Evolutionary conservation across 2,329 filamentous ascomycete genomes (phyloP), one percentile per base, ranked within the genome.

Genomic region (Leptographium wingfieldii): DNA sequence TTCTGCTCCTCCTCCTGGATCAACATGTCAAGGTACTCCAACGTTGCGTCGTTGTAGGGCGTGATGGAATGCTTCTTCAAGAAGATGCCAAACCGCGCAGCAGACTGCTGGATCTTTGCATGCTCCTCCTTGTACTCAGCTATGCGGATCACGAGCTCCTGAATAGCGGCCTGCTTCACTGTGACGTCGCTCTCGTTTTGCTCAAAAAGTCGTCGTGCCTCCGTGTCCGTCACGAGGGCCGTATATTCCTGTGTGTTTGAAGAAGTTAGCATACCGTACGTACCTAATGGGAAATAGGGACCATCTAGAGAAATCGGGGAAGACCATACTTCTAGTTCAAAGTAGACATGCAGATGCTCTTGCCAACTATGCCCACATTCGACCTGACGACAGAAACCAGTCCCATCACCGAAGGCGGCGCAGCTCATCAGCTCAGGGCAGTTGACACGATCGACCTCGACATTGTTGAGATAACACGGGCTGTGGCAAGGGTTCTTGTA

Each of bases 31-130:
- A 76, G 65, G 61, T 76, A 75, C 14, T 67, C 71, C 4, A 73
- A 57, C 14, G 69, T 73, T 0, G 71, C 70, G 61, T 76, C 73
- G 55, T 76, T 76, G 67, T 73, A 73, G 1, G 70, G 65, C 1
- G 68, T 67, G 57, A 76, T 73, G 22, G 69, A 69, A 58, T 74
- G 63, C 31, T 69, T 66, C 61, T 69, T 71, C n/a, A 76, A 60
- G 59, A 72, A 76, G 25, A 73, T 55, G 19, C 70, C 68, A 53
- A 76, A 76, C 16, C 69, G 65, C 1, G 68, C 69, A 1, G 72
- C 68, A 0, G 73, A 70, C 19, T 71, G 58, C 56, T 70, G 69
- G 19, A 76, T 67, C 29, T 67, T 51, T 10, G 61, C 55, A 19
- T 71, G 68, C 61, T 76, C 73, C 0, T 62, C n/a, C 58, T 67